Conservation (phyloP, 1,139 yeast genomes). For the Diutina ranongensis region DNA sequence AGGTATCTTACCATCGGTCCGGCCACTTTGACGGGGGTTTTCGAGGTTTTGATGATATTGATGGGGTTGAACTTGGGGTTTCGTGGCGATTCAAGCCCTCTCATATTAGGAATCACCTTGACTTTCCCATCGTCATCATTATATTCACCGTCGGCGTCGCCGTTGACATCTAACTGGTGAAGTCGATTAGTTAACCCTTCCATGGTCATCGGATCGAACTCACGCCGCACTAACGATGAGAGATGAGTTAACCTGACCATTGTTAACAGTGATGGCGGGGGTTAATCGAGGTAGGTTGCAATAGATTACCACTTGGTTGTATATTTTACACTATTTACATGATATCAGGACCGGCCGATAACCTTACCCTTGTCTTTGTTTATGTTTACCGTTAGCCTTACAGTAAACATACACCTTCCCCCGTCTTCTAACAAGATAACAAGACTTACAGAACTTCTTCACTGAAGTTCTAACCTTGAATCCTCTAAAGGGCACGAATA, state of each 20-base stretch:
- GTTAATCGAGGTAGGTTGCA: too few relatives aligned
- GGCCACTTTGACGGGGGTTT: slow-evolving; percentile 61
- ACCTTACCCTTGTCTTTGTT: slow-evolving; percentile 93
- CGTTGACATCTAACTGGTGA: too few relatives aligned
- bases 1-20: slow-evolving; percentile 98
- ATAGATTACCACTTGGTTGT: neutral
- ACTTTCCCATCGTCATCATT: too few relatives aligned
- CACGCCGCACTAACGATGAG: neutral
- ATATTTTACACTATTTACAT: neutral
- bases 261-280: too few relatives aligned
- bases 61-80: slow-evolving; percentile 30
- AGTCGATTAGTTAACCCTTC: neutral
- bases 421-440: slow-evolving; percentile 88
- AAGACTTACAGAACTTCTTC: slow-evolving; percentile 83
- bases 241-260: too few relatives aligned
- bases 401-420: slow-evolving; percentile 91
- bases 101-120: neutral
- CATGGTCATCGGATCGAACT: neutral
- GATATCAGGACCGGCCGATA: too few relatives aligned
- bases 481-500: neutral
- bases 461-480: slow-evolving; percentile 59
- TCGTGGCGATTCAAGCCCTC: neutral
- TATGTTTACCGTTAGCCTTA: slow-evolving; percentile 86
- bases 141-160: too few relatives aligned
- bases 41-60: slow-evolving; percentile 30